These are phyloP conservation scores for Scedosporium dehoogii DNA, from an alignment of 2,329 filamentous ascomycete species.

Conservation along the genomic window DNA sequence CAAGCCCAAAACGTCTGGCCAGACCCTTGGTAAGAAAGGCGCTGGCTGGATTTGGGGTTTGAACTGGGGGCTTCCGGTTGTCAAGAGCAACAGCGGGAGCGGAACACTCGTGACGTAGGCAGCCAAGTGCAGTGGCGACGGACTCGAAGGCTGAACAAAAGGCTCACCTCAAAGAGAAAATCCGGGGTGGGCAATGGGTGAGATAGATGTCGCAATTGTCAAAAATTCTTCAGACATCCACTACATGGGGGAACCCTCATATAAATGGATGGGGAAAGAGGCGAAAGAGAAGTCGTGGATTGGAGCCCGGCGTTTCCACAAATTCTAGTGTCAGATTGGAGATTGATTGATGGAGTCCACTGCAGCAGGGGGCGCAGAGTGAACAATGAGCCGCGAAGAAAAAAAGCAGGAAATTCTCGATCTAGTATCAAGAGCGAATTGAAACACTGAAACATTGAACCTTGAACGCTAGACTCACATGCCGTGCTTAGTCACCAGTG, in stretches of 20 bases:
- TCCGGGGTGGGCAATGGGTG: neutral
- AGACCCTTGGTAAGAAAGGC: neutral
- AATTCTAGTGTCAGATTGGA: neutral
- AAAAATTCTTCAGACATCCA: neutral
- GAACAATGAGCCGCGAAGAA: neutral
- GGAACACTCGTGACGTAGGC: neutral
- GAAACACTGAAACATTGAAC: too few relatives aligned
- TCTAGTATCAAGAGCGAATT: neutral
- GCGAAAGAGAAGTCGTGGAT: neutral
- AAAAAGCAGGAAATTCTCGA: neutral
- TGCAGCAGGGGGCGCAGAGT: neutral
- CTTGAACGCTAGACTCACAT: neutral
- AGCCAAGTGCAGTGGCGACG: neutral
- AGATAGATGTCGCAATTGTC: neutral
- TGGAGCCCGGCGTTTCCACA: too few relatives aligned
- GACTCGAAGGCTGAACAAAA: conserved; percentile 5
- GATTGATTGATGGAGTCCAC: neutral
- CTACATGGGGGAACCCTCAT: neutral
- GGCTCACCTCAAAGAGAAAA: conserved; percentile 6
- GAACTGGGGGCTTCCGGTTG: neutral
- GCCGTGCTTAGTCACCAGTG: too few relatives aligned
- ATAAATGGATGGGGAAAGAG: neutral
- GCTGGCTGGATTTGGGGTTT: neutral
- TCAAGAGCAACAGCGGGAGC: neutral
- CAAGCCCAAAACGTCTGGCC: neutral